phyloP scores from a whole-genome alignment of 768 basidiomycete species.

The Pleurotus tuoliensis region DNA sequence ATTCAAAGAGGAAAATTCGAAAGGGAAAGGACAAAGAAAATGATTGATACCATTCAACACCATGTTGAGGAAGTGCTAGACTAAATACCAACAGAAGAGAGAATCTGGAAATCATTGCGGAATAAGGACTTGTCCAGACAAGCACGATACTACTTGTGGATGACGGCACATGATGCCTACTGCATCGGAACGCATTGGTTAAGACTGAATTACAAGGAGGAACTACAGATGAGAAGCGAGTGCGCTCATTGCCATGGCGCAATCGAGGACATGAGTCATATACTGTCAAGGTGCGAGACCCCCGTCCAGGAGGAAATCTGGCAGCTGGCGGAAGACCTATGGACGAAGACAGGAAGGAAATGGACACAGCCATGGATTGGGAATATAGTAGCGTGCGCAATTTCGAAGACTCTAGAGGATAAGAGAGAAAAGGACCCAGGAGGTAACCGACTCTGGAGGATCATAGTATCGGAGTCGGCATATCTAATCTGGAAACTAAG shows the following conservation, averaged over 20 bases:
- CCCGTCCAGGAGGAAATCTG: conserved; percentile 20
- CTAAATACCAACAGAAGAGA: background rate
- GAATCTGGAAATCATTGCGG: conserved; percentile 11
- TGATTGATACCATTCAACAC: conserved; percentile 7
- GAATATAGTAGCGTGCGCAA: conserved; percentile 16
- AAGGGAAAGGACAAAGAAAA: background rate
- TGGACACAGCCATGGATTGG: conserved; percentile 13
- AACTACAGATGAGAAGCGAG: conserved; percentile 6
- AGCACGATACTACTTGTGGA: conserved; percentile 17
- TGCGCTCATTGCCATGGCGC: conserved; percentile 13
- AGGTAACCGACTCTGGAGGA: too few species aligned
- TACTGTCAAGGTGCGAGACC: conserved; percentile 20
- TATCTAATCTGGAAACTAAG: too few species aligned
- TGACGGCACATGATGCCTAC: conserved; percentile 18
- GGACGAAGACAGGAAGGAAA: conserved; percentile 1
- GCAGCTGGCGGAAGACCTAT: conserved; percentile 15
- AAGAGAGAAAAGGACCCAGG: too few species aligned
- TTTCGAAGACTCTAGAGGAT: too few species aligned
- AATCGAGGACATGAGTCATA: conserved; percentile 25
- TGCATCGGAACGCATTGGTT: conserved; percentile 23
- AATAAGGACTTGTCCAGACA: conserved; percentile 10
- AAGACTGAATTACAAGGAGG: conserved; percentile 6
- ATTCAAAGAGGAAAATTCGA: background rate
- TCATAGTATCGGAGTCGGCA: too few species aligned
- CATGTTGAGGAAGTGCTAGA: background rate